Evolutionary conservation across 2,329 filamentous ascomycete genomes (phyloP).

Genomic region (Trichophyton mentagrophytes): DNA sequence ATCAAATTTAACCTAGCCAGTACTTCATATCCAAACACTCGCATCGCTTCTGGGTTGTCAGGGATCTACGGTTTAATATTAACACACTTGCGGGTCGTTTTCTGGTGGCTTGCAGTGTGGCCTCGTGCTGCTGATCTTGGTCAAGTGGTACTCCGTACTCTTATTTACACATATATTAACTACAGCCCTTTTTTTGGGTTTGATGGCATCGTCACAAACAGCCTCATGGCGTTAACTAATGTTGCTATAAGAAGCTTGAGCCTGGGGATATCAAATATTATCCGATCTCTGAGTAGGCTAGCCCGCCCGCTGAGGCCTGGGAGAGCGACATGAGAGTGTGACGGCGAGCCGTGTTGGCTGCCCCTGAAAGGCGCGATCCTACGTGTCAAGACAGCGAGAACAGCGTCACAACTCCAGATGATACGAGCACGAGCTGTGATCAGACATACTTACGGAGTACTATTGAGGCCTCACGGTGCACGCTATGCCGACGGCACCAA

Average conservation of each 20-base stretch:
- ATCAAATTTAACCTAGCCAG: background rate
- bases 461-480: too few relatives aligned
- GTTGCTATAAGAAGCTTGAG: background rate
- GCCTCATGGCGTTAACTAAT: background rate
- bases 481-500: too few relatives aligned
- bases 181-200: too few relatives aligned
- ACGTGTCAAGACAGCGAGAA: too few relatives aligned
- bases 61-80: background rate
- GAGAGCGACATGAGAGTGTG: too few relatives aligned
- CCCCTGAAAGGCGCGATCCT: too few relatives aligned
- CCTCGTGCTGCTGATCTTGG: background rate
- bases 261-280: background rate
- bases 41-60: background rate
- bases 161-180: too few relatives aligned
- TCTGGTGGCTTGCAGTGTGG: background rate
- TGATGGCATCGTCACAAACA: background rate
- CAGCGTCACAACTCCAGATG: too few relatives aligned
- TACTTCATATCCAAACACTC: background rate
- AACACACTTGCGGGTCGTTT: background rate
- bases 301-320: background rate
- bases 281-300: background rate
- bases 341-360: background rate
- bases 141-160: background rate
- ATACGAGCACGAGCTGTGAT: too few relatives aligned
- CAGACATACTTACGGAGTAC: too few relatives aligned